Base-by-base conservation (phyloP, 169 alveolate genomes). In the Cryptosporidium meleagridis region DNA sequence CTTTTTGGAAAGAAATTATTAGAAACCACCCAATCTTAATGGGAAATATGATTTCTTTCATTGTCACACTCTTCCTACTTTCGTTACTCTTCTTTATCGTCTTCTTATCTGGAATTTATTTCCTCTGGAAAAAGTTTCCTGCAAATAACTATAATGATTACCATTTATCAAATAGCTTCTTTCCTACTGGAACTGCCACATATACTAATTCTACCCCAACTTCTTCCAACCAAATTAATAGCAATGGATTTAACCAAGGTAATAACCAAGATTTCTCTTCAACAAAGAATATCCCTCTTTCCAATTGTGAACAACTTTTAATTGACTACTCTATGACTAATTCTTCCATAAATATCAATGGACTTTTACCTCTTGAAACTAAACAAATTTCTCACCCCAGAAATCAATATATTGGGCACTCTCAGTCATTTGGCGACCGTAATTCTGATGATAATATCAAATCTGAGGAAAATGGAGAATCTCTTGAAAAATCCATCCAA, bases 141-240 rank as follows among this genome's bases (percentile, higher is more conserved):
- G 51, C 55, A 9, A 58, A 37, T 4, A 73, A 21, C 16, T 73
- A 53, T 10, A 45, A 45, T 39, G 86, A 73, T n/a, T 45, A 29
- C 18, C 67, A 70, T 23, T 29, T 70, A 12, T 73, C 86, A 3
- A 73, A 55, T 23, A 73, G 86, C 29, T 41, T 53, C 39, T 61
- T 73, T 10, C 86, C 86, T 7, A 73, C 86, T 58, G 86, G 86
- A 3, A 73, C 86, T n/a, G 37, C 58, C 18, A 73, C 86, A 21
- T 52, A 73, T 14, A 73, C 69, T 26, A 73, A 51, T 59, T 73
- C 61, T 37, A 73, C 86, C 2, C 86, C 86, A 55, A 55, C 41
- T 6, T 73, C 86, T 26, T 21, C 86, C 5, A 16, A 21, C 39
- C 65, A 70, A 3, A 48, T 70, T 45, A 48, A 70, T 23, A 37